Percentiles rank a stretch among this genome's conserved stretches.
Conservation (phyloP, 352 stramenopile species). For the Pseudoperonospora humuli region DNA sequence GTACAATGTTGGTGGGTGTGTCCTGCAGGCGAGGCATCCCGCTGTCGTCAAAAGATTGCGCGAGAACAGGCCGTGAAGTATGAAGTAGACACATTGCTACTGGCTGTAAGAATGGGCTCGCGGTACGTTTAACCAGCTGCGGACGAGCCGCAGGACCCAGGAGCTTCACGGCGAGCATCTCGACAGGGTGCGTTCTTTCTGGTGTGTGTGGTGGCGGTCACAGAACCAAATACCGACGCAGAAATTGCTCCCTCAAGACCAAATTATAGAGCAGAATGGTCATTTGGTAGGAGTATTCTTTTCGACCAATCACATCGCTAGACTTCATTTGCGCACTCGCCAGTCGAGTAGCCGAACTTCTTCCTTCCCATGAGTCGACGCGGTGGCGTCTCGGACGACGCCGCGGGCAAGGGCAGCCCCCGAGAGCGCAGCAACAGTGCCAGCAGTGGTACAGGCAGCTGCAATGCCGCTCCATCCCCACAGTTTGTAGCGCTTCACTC, state of each 20-base stretch:
- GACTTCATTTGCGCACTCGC: slow-evolving; percentile 15
- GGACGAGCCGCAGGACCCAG: slow-evolving; percentile 7
- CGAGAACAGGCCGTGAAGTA: slow-evolving; percentile 24
- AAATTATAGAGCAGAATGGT: background rate
- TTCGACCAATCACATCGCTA: slow-evolving; percentile 6
- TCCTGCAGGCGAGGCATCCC: slow-evolving; percentile 37
- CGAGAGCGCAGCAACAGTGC: slow-evolving; percentile 25
- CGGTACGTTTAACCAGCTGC: slow-evolving; percentile 4
- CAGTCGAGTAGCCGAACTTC: slow-evolving; percentile 4
- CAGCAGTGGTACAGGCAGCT: slow-evolving; percentile 13
- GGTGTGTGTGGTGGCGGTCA: slow-evolving; percentile 2
- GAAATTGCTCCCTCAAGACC: slow-evolving; percentile 1
- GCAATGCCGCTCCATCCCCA: background rate
- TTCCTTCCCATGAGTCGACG: slow-evolving; percentile 26
- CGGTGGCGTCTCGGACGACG: slow-evolving; percentile 11
- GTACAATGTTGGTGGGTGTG: slow-evolving; percentile 47
- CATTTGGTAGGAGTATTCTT: background rate
- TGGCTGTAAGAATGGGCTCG: slow-evolving; percentile 11
- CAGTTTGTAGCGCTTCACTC: slow-evolving; percentile 72
- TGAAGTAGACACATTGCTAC: slow-evolving; percentile 13
- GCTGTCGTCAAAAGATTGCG: slow-evolving; percentile 34
- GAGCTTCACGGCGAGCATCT: slow-evolving; percentile 27
- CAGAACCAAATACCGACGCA: slow-evolving; percentile 1
- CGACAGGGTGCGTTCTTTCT: background rate
- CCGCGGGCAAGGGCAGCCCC: slow-evolving; percentile 1